phyloP scores from a whole-genome alignment of 2,329 filamentous ascomycete genomes.

The Aspergillus latus region DNA sequence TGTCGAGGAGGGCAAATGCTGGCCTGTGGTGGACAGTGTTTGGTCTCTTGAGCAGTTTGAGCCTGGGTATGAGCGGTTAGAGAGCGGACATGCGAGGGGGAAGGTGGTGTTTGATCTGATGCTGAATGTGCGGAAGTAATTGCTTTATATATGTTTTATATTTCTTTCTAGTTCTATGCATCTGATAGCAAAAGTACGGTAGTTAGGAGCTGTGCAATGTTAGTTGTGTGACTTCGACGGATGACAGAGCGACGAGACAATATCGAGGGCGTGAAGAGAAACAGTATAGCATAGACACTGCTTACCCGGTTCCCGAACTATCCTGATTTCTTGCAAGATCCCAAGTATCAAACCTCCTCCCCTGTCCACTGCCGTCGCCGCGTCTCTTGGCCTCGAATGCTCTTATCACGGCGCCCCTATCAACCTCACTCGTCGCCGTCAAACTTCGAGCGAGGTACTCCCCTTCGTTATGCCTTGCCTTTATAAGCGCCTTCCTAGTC shows the following conservation, averaged over 20 bases:
- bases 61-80: constrained; percentile 42
- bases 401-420: constrained; percentile 1
- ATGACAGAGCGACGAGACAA: too few species aligned
- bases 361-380: neutral
- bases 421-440: neutral
- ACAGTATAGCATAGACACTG: neutral
- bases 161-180: neutral
- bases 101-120: constrained; percentile 44
- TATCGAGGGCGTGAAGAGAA: too few species aligned
- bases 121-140: constrained; percentile 9
- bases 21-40: constrained; percentile 43
- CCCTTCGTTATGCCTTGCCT: constrained; percentile 25
- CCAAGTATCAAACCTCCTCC: constrained; percentile 7
- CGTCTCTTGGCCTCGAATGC: neutral
- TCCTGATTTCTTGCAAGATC: neutral
- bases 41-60: constrained; percentile 43
- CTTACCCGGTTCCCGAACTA: neutral
- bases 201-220: neutral
- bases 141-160: neutral
- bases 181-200: neutral
- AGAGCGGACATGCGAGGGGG: constrained; percentile 43
- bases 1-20: constrained; percentile 40
- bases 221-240: neutral
- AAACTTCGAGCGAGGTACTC: neutral
- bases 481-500: constrained; percentile 25